Evolutionary conservation across 2,329 filamentous ascomycete genomes (phyloP).

Genomic region (Fusarium neocosmosporiellum): DNA sequence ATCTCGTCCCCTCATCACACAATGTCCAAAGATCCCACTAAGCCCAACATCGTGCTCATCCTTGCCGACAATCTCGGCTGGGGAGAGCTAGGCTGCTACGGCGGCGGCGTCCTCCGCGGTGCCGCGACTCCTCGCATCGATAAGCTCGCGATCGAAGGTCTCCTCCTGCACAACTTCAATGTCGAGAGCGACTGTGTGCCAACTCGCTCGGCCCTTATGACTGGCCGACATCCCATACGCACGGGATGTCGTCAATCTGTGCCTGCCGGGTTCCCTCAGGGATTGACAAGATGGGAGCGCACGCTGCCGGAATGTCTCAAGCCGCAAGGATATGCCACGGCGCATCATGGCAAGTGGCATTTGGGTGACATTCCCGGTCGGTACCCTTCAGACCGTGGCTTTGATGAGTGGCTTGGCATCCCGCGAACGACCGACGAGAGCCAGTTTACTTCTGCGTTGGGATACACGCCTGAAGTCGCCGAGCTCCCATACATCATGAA

Average conservation of each 20-base stretch:
- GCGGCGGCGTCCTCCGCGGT: constrained; percentile 47
- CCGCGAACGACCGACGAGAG: constrained; percentile 51
- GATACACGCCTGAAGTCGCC: constrained; percentile 47
- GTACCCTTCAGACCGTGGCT: constrained; percentile 50
- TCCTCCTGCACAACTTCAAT: constrained; percentile 52
- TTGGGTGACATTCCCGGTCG: constrained; percentile 49
- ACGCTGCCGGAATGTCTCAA: constrained; percentile 47
- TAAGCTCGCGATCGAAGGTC: constrained; percentile 46
- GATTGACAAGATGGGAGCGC: constrained; percentile 47
- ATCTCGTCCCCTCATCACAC: background rate
- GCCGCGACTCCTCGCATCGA: constrained; percentile 50
- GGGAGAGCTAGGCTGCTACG: constrained; percentile 51
- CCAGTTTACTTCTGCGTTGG: constrained; percentile 48
- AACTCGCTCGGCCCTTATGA: constrained; percentile 50
- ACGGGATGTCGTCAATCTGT: constrained; percentile 50
- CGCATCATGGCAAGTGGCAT: constrained; percentile 52
- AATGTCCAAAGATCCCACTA: constrained; percentile 28
- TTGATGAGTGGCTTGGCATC: constrained; percentile 53
- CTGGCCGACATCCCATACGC: constrained; percentile 49
- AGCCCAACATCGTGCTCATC: constrained; percentile 48
- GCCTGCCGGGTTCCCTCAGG: constrained; percentile 48
- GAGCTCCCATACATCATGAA: constrained; percentile 51
- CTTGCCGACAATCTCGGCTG: constrained; percentile 53
- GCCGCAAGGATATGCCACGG: constrained; percentile 41
- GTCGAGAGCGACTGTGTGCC: constrained; percentile 52